Evolutionary conservation across 1,139 yeast genomes (phyloP).

Genomic region (Candida sp.): DNA sequence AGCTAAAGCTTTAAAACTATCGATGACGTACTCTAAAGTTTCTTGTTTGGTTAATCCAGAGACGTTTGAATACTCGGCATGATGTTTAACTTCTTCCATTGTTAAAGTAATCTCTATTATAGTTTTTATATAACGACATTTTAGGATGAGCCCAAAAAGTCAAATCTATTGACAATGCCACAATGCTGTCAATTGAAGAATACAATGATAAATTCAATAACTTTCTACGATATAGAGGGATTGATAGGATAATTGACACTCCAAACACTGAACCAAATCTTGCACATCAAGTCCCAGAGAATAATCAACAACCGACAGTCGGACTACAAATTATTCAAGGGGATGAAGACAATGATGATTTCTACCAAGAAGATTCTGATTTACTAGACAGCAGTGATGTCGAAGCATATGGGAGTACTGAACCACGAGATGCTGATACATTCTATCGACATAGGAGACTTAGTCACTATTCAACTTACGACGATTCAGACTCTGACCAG

Average conservation of each 20-base stretch:
- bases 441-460: background rate
- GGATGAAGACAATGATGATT: background rate
- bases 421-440: background rate
- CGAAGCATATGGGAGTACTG: background rate
- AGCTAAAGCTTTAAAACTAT: conserved; percentile 63
- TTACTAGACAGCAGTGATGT: background rate
- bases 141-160: background rate
- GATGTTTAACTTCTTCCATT: conserved; percentile 24
- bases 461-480: conserved; percentile 6
- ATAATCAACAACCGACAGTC: conserved; percentile 3
- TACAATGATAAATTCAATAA: conserved; percentile 6
- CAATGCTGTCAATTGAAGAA: background rate
- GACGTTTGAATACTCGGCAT: conserved; percentile 61
- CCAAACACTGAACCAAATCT: background rate
- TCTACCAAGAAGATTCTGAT: background rate
- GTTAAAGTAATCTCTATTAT: background rate
- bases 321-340: conserved; percentile 1
- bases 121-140: background rate
- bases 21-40: conserved; percentile 54
- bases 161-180: background rate
- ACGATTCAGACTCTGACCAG: conserved; percentile 2
- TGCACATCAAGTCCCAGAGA: background rate
- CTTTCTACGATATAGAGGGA: conserved; percentile 13
- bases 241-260: conserved; percentile 7
- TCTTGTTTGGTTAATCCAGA: conserved; percentile 44